phyloP scores from a whole-genome alignment of 768 basidiomycete genomes.

The Leccinum sublutescens region DNA sequence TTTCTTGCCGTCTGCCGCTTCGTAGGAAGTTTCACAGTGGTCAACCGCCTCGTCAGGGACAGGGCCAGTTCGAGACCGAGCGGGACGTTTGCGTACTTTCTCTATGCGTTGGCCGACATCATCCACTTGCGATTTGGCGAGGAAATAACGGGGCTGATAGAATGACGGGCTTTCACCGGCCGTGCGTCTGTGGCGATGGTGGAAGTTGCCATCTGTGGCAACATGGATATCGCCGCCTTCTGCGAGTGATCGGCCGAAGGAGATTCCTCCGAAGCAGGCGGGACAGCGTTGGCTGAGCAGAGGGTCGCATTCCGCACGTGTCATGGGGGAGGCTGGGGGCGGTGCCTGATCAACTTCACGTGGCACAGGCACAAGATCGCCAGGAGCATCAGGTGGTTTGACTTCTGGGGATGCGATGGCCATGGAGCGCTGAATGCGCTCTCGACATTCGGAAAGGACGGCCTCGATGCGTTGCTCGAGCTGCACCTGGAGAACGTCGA shows the following conservation, averaged over 20 bases:
- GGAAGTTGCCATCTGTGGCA: neutral
- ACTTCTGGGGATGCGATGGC: too few species aligned
- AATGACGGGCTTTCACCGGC: neutral
- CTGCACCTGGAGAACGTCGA: conserved; percentile 18
- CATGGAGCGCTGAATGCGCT: too few species aligned
- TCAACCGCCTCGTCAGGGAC: neutral
- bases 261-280: conserved; percentile 4
- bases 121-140: conserved; percentile 22
- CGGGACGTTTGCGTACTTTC: neutral
- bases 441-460: too few species aligned
- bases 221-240: conserved; percentile 36
- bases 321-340: too few species aligned
- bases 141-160: neutral
- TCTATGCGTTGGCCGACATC: neutral
- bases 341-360: too few species aligned
- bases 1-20: neutral
- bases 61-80: neutral
- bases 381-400: too few species aligned
- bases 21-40: neutral
- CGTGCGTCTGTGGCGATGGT: neutral
- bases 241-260: conserved; percentile 8
- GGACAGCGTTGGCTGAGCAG: conserved; percentile 13
- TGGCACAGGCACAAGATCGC: too few species aligned
- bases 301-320: neutral
- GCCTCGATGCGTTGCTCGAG: conserved; percentile 9